Percentiles rank a stretch among this genome's conserved stretches.
Conservation (phyloP, 371 early-diverging fungal genomes). For the Quaeritorhiza haematococci region DNA sequence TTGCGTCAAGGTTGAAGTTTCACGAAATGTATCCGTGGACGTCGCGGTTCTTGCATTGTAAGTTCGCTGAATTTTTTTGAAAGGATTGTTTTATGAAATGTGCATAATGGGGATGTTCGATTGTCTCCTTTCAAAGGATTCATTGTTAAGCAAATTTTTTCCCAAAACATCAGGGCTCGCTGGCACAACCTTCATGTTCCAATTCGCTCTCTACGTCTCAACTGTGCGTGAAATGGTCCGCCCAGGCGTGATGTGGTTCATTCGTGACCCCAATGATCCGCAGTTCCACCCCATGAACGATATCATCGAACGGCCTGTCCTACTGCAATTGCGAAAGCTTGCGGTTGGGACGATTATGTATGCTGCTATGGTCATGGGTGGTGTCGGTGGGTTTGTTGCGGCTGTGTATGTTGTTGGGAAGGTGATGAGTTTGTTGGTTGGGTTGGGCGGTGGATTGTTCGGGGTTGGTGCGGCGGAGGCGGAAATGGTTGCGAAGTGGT, state of each 20-base stretch:
- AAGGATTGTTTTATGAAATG: not conserved
- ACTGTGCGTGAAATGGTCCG: constrained; percentile 73
- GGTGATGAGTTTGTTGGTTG: not conserved
- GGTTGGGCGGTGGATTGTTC: constrained; percentile 12
- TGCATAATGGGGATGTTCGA: not conserved
- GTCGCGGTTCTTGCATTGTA: constrained; percentile 72
- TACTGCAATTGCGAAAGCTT: constrained; percentile 73
- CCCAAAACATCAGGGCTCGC: constrained; percentile 48
- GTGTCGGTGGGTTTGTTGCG: constrained; percentile 52
- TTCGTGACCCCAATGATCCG: constrained; percentile 91
- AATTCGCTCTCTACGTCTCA: constrained; percentile 77
- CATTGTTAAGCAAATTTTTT: not conserved
- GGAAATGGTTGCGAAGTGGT: constrained; percentile 11
- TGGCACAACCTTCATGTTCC: constrained; percentile 88
- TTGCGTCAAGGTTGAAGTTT: constrained; percentile 49
- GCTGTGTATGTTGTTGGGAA: not conserved
- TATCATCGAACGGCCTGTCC: constrained; percentile 64
- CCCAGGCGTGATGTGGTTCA: constrained; percentile 92
- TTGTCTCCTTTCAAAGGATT: not conserved
- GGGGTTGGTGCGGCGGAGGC: constrained; percentile 4
- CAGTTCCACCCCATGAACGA: constrained; percentile 88
- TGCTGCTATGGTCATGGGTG: constrained; percentile 58
- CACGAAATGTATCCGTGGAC: constrained; percentile 57
- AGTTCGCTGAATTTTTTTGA: not conserved
- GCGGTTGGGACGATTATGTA: constrained; percentile 74